Base-by-base conservation (phyloP, 768 basidiomycete genomes). In the Amanita molliuscula region DNA sequence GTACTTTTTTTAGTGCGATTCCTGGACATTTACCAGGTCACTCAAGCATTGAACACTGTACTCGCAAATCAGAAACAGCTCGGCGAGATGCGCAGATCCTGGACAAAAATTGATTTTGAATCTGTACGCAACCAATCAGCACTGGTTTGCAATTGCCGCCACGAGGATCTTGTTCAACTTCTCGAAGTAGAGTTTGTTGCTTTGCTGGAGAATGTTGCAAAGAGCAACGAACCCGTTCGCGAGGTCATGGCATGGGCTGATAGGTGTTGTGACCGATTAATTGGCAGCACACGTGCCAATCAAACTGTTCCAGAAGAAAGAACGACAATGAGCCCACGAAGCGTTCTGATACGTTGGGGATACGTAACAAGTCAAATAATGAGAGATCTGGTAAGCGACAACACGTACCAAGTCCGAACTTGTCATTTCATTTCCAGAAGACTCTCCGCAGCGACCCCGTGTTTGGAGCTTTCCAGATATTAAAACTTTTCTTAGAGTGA, bases 331-430 rank as follows among this genome's bases (percentile, higher is more conserved):
- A 89, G 86, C 63, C 88, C 89, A 42, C 74, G 90, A 54, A 90
- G 88, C 61, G 78, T 91, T 47, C 72, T 93, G 60, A 89, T 92
- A 63, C 81, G 89, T 49, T 91, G 88, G 89, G 87, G 88, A 44
- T 92, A 92, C 67, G 90, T 92, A 61, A 91, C 89, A 15, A 88
- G 85, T 65, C 89, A 93, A 65, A 81, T 93, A 58, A 93, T 92
- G 88, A 74, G 90, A 58, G 90, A 93, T 66, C 70, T 93, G 63
- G 87, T 90, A 62, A 64, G 84, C 65, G 29, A 31, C 45, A 8
- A 50, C 47, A 3, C 37, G 58, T 25, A 36, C 33, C 40, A 34
- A 11, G 23, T 50, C 47, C 41, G 16, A n/a, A 20, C 42, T 37
- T 51, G 13, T 34, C 10, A 42, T 21, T n/a, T 10, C 48, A 34